These are phyloP conservation scores for Aspergillus sergii DNA, from an alignment of 2,329 filamentous ascomycete species.

Conservation along the genomic window DNA sequence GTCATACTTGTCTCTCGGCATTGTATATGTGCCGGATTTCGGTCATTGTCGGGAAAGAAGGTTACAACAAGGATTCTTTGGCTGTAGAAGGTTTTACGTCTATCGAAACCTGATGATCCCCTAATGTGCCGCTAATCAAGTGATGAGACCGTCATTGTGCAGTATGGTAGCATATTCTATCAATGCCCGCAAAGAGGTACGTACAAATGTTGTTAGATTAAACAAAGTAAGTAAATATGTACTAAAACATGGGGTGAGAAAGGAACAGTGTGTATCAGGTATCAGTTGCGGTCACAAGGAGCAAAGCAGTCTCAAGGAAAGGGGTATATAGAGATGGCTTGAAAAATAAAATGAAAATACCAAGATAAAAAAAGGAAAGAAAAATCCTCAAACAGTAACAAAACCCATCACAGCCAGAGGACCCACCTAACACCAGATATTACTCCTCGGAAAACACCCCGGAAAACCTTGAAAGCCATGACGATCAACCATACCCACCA, in stretches of 20 bases:
- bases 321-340: not conserved
- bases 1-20: not conserved
- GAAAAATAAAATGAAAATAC: not conserved
- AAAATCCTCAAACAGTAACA: not conserved
- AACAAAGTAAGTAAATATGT: not conserved
- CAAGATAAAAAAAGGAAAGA: not conserved
- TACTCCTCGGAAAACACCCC: slow-evolving; percentile 63
- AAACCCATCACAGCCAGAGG: slow-evolving; percentile 66
- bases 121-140: not conserved
- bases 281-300: not conserved
- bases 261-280: not conserved
- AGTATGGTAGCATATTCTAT: not conserved
- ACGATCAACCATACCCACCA: slow-evolving; percentile 95
- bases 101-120: not conserved
- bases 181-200: not conserved
- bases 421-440: slow-evolving; percentile 73
- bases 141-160: not conserved
- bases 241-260: not conserved
- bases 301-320: not conserved
- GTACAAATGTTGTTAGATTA: not conserved
- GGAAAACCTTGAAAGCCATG: slow-evolving; percentile 68
- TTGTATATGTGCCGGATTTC: not conserved
- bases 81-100: not conserved
- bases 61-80: not conserved
- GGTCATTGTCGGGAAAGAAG: not conserved